phyloP scores from a whole-genome alignment of 805 yeast genomes.

The Ogataea pignaliae region DNA sequence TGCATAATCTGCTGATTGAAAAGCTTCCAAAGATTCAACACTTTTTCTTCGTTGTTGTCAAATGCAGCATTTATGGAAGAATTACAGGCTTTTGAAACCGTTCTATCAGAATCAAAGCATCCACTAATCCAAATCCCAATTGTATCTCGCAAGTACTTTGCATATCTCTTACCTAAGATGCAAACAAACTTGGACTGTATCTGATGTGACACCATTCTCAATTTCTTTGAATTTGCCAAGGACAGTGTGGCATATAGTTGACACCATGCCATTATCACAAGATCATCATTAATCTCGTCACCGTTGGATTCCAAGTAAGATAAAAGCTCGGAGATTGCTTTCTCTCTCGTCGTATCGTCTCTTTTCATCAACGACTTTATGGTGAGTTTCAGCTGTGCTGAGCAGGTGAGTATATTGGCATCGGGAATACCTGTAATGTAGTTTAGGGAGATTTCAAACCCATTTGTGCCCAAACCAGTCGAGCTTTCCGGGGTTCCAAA shows the following conservation, averaged over 20 bases:
- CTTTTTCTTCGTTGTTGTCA: conserved; percentile 47
- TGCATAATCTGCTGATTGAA: conserved; percentile 55
- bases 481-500: conserved; percentile 5
- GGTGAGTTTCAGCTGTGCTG: conserved; percentile 49
- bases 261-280: conserved; percentile 61
- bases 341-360: conserved; percentile 82
- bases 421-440: conserved; percentile 80
- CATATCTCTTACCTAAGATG: conserved; percentile 48
- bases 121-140: conserved; percentile 76
- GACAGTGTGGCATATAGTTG: conserved; percentile 80
- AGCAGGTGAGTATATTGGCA: conserved; percentile 43
- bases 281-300: conserved; percentile 41
- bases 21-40: conserved; percentile 55
- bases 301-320: conserved; percentile 26
- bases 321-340: conserved; percentile 58
- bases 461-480: conserved; percentile 32
- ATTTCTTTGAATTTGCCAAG: conserved; percentile 61
- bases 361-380: conserved; percentile 75
- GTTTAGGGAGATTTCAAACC: conserved; percentile 58
- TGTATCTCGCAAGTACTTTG: conserved; percentile 65
- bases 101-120: conserved; percentile 60
- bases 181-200: conserved; percentile 54
- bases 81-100: conserved; percentile 49
- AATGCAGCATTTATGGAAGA: conserved; percentile 51
- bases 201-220: conserved; percentile 60